Base-by-base conservation (phyloP, 805 yeast genomes). In the Saturnispora quitensis region DNA sequence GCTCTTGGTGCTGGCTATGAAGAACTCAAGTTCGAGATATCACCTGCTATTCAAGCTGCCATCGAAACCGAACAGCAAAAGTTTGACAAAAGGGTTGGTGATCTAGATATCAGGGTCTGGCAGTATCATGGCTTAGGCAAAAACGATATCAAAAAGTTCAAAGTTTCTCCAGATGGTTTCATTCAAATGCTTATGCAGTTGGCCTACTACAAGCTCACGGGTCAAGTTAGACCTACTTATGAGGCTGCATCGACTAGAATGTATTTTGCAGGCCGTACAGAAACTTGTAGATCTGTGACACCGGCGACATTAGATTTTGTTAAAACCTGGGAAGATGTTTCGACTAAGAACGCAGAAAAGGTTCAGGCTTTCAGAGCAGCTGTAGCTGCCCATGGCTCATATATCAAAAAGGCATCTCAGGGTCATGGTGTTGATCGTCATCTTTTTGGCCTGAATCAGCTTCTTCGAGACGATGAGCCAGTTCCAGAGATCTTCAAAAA, bases 371-470 rank as follows among this genome's bases (percentile, higher is more conserved):
- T 88, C 67, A 80, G 85, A 58, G 75, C 72, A 28, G 95, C 98
- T 2, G 72, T 83, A 52, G 74, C 74, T 56, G 78, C 86, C 52
- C 99, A 91, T 66, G 82, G 84, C 51, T 69, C 71, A 51, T 89
- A 85, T 68, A 78, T 89, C 60, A 73, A 77, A 50, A 80, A 77
- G 53, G 97, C 98, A 1, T 78, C 89, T 27, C 82, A 79, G 54
- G 99, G 97, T 42, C 73, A 74, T 58, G 99, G 97, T 56, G 87
- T 87, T 53, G 99, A 91, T 67, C 86, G 99, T 65, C 99, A 91
- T 69, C 77, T 90, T 63, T 81, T 89, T 58, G 99, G 98, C 6
- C 74, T 91, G 61, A 85, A 85, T 71, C 82, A 84, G 65, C 77
- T 84, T 78, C 17, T 50, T 6, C 63, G 72, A 53, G 69, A 75